Conservation (phyloP, 371 early-diverging fungal species). For the Capillidium rhysosporum region DNA sequence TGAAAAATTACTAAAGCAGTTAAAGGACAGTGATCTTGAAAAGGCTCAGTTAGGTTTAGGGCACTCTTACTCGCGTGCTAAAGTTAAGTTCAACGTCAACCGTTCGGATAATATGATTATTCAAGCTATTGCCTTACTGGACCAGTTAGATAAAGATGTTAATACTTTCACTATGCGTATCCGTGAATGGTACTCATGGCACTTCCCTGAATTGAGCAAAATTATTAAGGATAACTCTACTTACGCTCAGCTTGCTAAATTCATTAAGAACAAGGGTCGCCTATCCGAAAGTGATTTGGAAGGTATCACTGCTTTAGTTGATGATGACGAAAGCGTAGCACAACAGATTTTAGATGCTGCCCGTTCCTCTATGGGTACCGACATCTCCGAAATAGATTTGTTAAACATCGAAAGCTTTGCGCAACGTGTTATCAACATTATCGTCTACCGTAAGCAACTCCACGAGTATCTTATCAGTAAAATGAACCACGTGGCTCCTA, state of each 20-base stretch:
- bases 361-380: slow-evolving; percentile 88
- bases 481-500: slow-evolving; percentile 82
- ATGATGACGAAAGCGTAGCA: slow-evolving; percentile 33
- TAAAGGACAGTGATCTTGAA: slow-evolving; percentile 79
- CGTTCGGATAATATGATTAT: slow-evolving; percentile 93
- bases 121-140: slow-evolving; percentile 80
- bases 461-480: slow-evolving; percentile 76
- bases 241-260: slow-evolving; percentile 71
- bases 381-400: slow-evolving; percentile 76
- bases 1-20: slow-evolving; percentile 68
- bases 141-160: slow-evolving; percentile 89
- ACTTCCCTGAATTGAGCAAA: slow-evolving; percentile 95
- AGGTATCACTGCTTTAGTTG: slow-evolving; percentile 51
- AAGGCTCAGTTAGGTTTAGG: slow-evolving; percentile 93
- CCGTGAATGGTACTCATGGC: slow-evolving; percentile 98
- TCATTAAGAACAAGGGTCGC: slow-evolving; percentile 77
- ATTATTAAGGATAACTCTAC: slow-evolving; percentile 80
- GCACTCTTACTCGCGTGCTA: slow-evolving; percentile 93
- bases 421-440: slow-evolving; percentile 66
- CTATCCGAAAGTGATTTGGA: slow-evolving; percentile 56
- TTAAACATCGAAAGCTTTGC: slow-evolving; percentile 60
- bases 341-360: slow-evolving; percentile 41
- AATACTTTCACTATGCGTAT: slow-evolving; percentile 96
- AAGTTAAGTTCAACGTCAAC: slow-evolving; percentile 96
- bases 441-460: slow-evolving; percentile 72